These are phyloP conservation scores for Monoraphidium neglectum DNA, from an alignment of 139 green algal genomes.

Conservation along the genomic window DNA sequence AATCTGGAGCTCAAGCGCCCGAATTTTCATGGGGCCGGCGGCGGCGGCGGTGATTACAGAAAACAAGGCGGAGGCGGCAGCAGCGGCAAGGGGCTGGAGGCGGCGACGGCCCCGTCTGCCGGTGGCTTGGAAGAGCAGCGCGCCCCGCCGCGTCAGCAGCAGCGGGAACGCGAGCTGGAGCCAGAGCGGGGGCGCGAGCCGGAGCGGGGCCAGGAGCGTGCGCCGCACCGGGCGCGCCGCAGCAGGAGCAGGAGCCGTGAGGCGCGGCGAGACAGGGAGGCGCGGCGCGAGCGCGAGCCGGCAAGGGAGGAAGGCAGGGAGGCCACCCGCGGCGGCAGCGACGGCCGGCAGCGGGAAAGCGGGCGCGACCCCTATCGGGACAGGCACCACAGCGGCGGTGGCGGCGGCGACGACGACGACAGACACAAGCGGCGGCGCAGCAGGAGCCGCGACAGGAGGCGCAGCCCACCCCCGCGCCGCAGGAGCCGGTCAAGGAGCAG, in stretches of 20 bases:
- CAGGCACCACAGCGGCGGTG: neutral
- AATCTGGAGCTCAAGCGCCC: slow-evolving; percentile 4
- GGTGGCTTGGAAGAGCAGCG: neutral
- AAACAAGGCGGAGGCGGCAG: neutral
- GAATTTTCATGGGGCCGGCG: neutral
- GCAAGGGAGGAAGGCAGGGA: neutral
- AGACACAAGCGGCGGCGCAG: neutral
- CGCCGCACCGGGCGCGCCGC: slow-evolving; percentile 1
- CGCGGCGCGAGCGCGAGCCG: neutral
- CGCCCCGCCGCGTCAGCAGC: neutral
- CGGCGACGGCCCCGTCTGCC: neutral
- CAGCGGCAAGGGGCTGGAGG: neutral
- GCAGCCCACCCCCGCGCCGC: neutral
- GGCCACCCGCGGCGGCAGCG: neutral
- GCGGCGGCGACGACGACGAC: neutral
- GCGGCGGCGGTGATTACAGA: neutral
- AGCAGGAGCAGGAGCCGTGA: neutral
- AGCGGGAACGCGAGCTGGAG: neutral
- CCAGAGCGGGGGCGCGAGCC: too few species aligned
- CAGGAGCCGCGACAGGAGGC: neutral
- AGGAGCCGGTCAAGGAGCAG: neutral
- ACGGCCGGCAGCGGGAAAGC: neutral
- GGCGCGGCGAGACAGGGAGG: neutral
- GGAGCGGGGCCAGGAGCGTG: neutral
- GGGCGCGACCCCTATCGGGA: neutral